Evolutionary conservation across 805 yeast species (phyloP), one percentile per base, ranked within the genome.

Genomic region (Brettanomyces nanus): DNA sequence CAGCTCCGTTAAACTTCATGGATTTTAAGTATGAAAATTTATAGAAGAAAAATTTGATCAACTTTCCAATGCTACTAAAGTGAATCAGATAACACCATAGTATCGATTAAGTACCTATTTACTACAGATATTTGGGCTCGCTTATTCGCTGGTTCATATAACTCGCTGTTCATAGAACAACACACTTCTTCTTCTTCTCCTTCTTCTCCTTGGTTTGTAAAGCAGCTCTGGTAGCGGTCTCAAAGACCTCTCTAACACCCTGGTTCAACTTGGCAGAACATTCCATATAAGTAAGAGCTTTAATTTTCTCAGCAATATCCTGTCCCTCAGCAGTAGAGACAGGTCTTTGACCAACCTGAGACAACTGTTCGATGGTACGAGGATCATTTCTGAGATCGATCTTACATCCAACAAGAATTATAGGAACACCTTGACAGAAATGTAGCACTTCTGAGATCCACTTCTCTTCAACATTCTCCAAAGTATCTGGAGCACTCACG

Each of bases 371-470:
- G 49, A 81, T 76, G 31, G 89, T 81, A 54, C 73, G 70, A 43
- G 77, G 78, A 61, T 86, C 95, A 58, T 81, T 74, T 68, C 95
- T 81, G 56, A 87, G 71, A 67, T 87, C 96, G 49, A 76, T 75
- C 68, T 87, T 87, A 69, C 95, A 85, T 52, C 95, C 96, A 52
- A 86, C 95, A 40, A 87, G 70, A 51, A 87, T 82, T 61, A 86
- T 85, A 55, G 95, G 95, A 38, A 86, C 87, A 61, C 90, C 92
- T 54, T 81, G 95, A 66, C 96, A 87, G 75, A 86, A 86, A 62
- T 86, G 95, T 58, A 83, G 63, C 37, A 87, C 95, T 66, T 87
- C 96, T 33, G 92, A 78, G 54, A 85, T 85, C 95, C 96, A 87
- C 68, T 86, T 87, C 65, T 86, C 95, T 67, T 85, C 90, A 47